Percentiles rank a stretch among this genome's conserved stretches.
phyloP scores from a whole-genome alignment of 805 yeast genomes.

The Nadsonia fulvescens region DNA sequence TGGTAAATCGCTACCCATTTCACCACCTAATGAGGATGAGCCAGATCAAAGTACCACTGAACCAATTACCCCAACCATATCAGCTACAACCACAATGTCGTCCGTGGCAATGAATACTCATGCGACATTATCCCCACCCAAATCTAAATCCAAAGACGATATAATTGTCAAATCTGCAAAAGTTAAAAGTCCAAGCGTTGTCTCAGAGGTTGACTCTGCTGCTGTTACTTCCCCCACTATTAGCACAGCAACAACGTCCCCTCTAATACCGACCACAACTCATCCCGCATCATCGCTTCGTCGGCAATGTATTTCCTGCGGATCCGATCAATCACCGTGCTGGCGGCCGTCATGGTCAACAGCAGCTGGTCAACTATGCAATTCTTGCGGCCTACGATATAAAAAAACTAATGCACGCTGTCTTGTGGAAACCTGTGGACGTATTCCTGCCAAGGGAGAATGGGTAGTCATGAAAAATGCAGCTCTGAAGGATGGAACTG shows the following conservation, averaged over 20 bases:
- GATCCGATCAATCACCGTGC: conserved; percentile 82
- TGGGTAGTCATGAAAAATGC: conserved; percentile 65
- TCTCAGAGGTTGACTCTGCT: conserved; percentile 3
- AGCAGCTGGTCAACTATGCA: conserved; percentile 85
- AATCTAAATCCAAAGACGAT: conserved; percentile 1
- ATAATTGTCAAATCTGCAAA: conserved; percentile 1
- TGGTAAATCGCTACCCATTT: no score
- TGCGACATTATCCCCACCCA: neutral
- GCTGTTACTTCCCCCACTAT: conserved; percentile 1
- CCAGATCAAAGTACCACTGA: no score
- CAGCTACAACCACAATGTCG: no score
- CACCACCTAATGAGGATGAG: no score
- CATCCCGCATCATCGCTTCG: conserved; percentile 6
- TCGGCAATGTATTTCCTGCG: conserved; percentile 77
- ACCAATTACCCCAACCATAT: no score
- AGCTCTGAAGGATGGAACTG: no score
- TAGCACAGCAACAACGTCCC: conserved; percentile 2
- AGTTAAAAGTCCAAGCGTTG: conserved; percentile 2
- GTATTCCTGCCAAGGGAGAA: conserved; percentile 93
- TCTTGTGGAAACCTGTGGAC: conserved; percentile 50
- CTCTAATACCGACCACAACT: neutral
- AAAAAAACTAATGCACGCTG: conserved; percentile 91
- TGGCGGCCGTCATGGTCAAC: conserved; percentile 97
- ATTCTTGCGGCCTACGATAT: conserved; percentile 87
- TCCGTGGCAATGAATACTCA: no score